Base-by-base conservation (phyloP, 2,329 filamentous ascomycete genomes). In the Alternaria metachromatica region DNA sequence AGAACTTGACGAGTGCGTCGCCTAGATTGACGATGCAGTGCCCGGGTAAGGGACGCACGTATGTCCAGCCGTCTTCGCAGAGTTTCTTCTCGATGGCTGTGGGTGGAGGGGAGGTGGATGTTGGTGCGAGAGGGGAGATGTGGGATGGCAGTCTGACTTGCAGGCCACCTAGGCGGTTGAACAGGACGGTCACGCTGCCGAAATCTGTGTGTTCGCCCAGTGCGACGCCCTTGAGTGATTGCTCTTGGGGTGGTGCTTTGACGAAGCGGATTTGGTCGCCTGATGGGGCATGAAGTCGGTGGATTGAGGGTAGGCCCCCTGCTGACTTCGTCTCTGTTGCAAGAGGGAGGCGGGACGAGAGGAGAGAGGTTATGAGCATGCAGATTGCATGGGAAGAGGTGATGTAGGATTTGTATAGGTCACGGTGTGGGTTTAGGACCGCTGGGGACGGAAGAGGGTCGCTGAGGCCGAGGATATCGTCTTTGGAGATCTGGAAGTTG, bases 181-280 rank as follows among this genome's bases (percentile, higher is more conserved):
- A 87, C 2, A 88, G 80, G 6, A 88, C 76, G 0, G 87, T 88
- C 6, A 88, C 79, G 55, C 80, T 84, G 49, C 86, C 86, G 65
- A 87, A 87, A 67, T 88, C 87, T 3, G 86, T 87, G 70, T 88
- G 87, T 60, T 85, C 84, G 21, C 84, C 84, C 21, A 86, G 69
- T 3, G 83, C 81, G 4, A 82, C 82, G 43, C 76, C 78, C 23
- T 77, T 74, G 68, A 84, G 81, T 33, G 82, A 76, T 5, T 68
- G 60, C 4, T 81, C 80, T 66, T 86, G 84, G 2, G 84, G 83
- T 7, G 84, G 83, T 2, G 83, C 81, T 68, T 81, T 82, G 28
- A 86, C 80, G 71, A 87, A 84, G 37, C 86, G 83, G n/a, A 87
- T 82, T 65, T 86, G 85, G 70, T 87, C 84, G 23, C 85, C 85